Evolutionary conservation across 176 grass and related monocot species (phyloP).

Genomic region (Chloris gayana): DNA sequence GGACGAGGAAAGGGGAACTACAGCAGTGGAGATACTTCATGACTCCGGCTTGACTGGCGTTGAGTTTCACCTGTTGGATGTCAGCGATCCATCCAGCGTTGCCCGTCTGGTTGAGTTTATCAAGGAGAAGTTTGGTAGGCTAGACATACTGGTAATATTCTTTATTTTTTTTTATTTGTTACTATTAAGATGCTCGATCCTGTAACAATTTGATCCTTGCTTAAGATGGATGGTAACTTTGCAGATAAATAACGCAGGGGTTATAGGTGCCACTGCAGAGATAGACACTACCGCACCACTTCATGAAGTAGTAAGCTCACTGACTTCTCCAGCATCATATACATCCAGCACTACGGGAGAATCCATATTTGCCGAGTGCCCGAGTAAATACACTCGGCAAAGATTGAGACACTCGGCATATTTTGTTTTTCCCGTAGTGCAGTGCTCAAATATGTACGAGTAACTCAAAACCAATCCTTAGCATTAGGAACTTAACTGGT

Average conservation of each 20-base stretch:
- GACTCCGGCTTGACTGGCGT: conserved; percentile 22
- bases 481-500: neutral
- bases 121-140: conserved; percentile 50
- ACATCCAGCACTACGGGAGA: too few species aligned
- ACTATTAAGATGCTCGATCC: neutral
- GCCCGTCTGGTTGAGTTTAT: conserved; percentile 45
- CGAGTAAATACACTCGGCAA: too few species aligned
- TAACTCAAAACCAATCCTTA: neutral
- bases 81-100: conserved; percentile 37
- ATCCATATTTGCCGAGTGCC: too few species aligned
- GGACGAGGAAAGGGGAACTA: conserved; percentile 44
- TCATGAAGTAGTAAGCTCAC: conserved; percentile 31
- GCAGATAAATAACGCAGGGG: conserved; percentile 52
- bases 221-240: neutral
- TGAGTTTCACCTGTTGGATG: conserved; percentile 51
- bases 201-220: neutral
- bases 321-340: neutral
- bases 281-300: conserved; percentile 14
- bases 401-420: too few species aligned
- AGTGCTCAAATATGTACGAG: neutral
- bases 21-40: conserved; percentile 39
- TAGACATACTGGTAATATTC: conserved; percentile 48
- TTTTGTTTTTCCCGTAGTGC: too few species aligned
- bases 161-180: neutral
- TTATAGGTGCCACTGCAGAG: conserved; percentile 38